A percentile compares a stretch with the other conserved stretches of the same genome.
These are phyloP conservation scores for Penicillium longicatenatum DNA, from an alignment of 495 filamentous ascomycete species.

Conservation along the genomic window DNA sequence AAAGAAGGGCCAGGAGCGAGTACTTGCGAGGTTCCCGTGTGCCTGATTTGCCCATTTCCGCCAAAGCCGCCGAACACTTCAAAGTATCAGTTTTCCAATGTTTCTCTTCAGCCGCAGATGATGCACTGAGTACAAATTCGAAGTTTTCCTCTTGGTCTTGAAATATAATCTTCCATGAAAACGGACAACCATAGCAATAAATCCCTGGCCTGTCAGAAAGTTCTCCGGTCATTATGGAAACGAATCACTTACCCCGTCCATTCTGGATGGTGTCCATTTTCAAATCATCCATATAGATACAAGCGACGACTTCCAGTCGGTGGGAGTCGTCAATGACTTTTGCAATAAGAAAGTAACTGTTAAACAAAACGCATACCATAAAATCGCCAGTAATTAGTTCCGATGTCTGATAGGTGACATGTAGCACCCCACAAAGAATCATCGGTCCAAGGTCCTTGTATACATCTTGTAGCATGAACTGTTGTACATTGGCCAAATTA, in stretches of 20 bases:
- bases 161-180: constrained; percentile 94
- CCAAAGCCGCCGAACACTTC: constrained; percentile 31
- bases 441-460: constrained; percentile 82
- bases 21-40: constrained; percentile 36
- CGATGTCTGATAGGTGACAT: constrained; percentile 77
- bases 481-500: constrained; percentile 15
- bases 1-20: constrained; percentile 61
- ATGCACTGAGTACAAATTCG: constrained; percentile 87
- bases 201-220: constrained; percentile 57
- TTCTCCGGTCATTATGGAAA: not conserved
- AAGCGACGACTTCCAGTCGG: constrained; percentile 72
- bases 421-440: constrained; percentile 80
- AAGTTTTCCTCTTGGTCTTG: constrained; percentile 73
- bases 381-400: constrained; percentile 72
- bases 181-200: constrained; percentile 80
- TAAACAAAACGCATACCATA: constrained; percentile 85
- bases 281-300: constrained; percentile 67
- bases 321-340: constrained; percentile 59
- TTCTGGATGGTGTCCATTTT: constrained; percentile 79
- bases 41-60: constrained; percentile 23
- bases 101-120: constrained; percentile 76
- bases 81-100: constrained; percentile 63
- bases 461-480: constrained; percentile 45
- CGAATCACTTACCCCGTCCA: constrained; percentile 65
- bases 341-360: constrained; percentile 77